phyloP scores from a whole-genome alignment of 2,329 filamentous ascomycete genomes.

The Bertia moriformis region DNA sequence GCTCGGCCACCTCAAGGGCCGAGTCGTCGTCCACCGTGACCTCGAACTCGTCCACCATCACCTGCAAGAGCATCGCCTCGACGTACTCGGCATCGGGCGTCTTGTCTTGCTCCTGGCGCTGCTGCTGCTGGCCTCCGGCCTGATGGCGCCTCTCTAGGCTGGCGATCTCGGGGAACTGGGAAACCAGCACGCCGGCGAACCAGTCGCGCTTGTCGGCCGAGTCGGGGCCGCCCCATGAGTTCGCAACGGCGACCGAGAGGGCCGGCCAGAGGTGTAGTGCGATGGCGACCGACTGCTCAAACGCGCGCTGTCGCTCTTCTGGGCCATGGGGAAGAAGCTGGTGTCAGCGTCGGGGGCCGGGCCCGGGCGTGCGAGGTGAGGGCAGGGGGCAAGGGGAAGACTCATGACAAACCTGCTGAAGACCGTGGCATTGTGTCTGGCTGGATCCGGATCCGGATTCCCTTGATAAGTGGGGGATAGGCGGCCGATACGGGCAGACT shows the following conservation, averaged over 20 bases:
- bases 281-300: constrained; percentile 80
- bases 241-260: constrained; percentile 73
- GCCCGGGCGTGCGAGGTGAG: constrained; percentile 6
- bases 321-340: constrained; percentile 4
- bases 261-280: constrained; percentile 77
- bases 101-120: constrained; percentile 5
- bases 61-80: constrained; percentile 71
- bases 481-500: too few species aligned
- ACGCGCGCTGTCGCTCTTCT: constrained; percentile 45
- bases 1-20: constrained; percentile 55
- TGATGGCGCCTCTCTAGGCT: background rate
- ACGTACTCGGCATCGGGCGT: constrained; percentile 60
- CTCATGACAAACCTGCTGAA: too few species aligned
- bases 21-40: constrained; percentile 84
- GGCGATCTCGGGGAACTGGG: constrained; percentile 13
- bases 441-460: too few species aligned
- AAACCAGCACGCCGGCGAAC: constrained; percentile 73
- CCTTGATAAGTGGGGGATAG: too few species aligned
- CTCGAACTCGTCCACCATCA: constrained; percentile 94
- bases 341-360: background rate
- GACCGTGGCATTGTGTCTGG: too few species aligned
- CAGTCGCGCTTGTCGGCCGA: constrained; percentile 83
- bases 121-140: constrained; percentile 4
- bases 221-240: constrained; percentile 75
- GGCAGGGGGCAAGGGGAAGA: too few species aligned